Evolutionary conservation across 371 early-diverging fungal genomes (phyloP), one percentile per base, ranked within the genome.

Genomic region (Nematocida sp.): DNA sequence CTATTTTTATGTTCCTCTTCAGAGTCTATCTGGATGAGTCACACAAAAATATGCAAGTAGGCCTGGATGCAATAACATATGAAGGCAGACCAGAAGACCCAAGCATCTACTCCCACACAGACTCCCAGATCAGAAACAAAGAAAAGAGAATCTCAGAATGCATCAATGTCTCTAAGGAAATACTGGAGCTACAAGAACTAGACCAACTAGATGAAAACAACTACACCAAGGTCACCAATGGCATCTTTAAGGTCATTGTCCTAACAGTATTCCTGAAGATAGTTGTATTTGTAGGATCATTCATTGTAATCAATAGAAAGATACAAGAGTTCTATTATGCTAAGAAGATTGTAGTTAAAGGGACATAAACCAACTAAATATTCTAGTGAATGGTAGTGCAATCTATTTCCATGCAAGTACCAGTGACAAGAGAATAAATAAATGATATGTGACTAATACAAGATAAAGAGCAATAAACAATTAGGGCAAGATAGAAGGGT

Each of bases 241-340:
- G 51, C 34, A 80, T 78, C 15, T 76, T 75, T 53, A 62, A 48
- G 49, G 46, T 78, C 7, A 58, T 81, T 23, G 49, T 75, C n/a
- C 53, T 60, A 19, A 57, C 57, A 19, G 74, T 65, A 15, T 51
- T 81, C 2, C 49, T 78, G 29, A 81, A 79, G 58, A 78, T 80
- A 23, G 65, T 55, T 7, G 65, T 75, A 15, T 53, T 80, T 46
- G 47, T 78, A 40, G 62, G 58, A 29, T 78, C 81, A 17, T 65
- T 80, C 40, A n/a, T 78, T 29, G 60, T 70, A 57, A 62, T 80
- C 53, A 78, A 80, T 52, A 75, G 53, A 47, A 77, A 75, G 34
- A 63, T 78, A 51, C 78, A 78, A 46, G 41, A 78, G 15, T 80
- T 80, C 52, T 80, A 78, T 62, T 32, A 78, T 38, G 52, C 60